Evolutionary conservation across 2,329 filamentous ascomycete species (phyloP).

Genomic region (Cladophialophora bantiana): DNA sequence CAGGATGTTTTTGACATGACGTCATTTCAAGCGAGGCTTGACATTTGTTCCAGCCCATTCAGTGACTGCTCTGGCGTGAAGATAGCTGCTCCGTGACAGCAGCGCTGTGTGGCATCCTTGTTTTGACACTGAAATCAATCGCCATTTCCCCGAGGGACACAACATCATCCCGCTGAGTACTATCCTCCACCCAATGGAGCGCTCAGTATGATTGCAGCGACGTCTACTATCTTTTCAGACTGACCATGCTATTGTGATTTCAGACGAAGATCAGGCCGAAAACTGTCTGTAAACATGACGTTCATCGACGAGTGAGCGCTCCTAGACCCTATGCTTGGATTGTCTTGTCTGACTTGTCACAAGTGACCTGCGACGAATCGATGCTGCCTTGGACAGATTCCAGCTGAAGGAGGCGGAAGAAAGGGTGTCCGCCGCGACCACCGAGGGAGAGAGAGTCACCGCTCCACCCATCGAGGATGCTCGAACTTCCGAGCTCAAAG

Average conservation of each 20-base stretch:
- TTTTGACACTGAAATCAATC: neutral
- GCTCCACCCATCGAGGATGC: slow-evolving; percentile 29
- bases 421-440: slow-evolving; percentile 22
- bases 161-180: neutral
- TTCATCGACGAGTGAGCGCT: slow-evolving; percentile 33
- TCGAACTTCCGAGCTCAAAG: slow-evolving; percentile 61
- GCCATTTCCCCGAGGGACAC: neutral
- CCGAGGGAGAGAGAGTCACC: slow-evolving; percentile 23
- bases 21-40: slow-evolving; percentile 9
- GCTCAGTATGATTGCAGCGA: neutral
- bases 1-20: slow-evolving; percentile 17
- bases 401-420: slow-evolving; percentile 53
- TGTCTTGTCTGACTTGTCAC: slow-evolving; percentile 17
- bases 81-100: neutral
- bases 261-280: neutral
- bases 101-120: neutral
- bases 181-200: neutral
- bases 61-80: neutral
- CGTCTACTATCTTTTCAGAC: neutral
- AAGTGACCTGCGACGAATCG: slow-evolving; percentile 64
- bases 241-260: neutral
- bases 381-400: slow-evolving; percentile 64
- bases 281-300: slow-evolving; percentile 28
- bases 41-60: neutral
- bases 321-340: neutral